phyloP scores from a whole-genome alignment of 805 yeast genomes.

The Cyberlindnera euphorbiae region DNA sequence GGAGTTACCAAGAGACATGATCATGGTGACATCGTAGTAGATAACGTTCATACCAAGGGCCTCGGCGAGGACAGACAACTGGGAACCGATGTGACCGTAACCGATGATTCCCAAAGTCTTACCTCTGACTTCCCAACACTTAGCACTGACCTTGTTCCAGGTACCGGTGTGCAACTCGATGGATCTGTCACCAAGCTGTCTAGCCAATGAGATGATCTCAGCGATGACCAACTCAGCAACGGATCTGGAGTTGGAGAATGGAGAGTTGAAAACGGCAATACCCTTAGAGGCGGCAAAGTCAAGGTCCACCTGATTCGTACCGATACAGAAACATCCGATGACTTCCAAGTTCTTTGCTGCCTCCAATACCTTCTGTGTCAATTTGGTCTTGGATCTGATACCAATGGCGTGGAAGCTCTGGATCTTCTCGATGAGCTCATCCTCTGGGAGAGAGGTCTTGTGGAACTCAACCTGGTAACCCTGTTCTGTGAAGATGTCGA shows the following conservation, averaged over 20 bases:
- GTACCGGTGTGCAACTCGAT: conserved; percentile 93
- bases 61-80: conserved; percentile 94
- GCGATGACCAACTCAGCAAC: conserved; percentile 97
- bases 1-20: conserved; percentile 96
- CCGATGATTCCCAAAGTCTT: conserved; percentile 96
- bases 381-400: conserved; percentile 93
- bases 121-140: conserved; percentile 99
- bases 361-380: conserved; percentile 70
- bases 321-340: conserved; percentile 98
- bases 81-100: conserved; percentile 98
- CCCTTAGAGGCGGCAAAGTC: conserved; percentile 89
- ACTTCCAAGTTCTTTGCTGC: conserved; percentile 88
- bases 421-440: conserved; percentile 90
- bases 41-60: conserved; percentile 96
- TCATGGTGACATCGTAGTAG: conserved; percentile 86
- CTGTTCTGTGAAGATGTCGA: conserved; percentile 76
- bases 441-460: conserved; percentile 86
- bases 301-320: conserved; percentile 96
- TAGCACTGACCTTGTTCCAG: conserved; percentile 94
- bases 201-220: conserved; percentile 87
- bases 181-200: conserved; percentile 96
- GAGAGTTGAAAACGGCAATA: conserved; percentile 96
- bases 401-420: conserved; percentile 94
- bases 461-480: conserved; percentile 97
- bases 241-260: conserved; percentile 96